Evolutionary conservation across 768 basidiomycete species (phyloP).

Genomic region (Pleurotus tuoliensis): DNA sequence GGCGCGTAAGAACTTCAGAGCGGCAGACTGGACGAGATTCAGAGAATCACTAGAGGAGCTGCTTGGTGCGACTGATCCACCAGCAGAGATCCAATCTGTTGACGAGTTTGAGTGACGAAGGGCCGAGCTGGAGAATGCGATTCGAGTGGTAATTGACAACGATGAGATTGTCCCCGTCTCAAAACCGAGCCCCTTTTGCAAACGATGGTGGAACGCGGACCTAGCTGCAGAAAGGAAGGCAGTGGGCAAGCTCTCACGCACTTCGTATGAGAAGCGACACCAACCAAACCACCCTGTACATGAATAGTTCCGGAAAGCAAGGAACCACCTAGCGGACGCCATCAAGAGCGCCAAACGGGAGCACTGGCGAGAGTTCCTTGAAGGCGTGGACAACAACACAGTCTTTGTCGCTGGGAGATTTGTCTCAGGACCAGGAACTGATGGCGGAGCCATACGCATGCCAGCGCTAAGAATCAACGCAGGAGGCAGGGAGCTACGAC

Average conservation of each 20-base stretch:
- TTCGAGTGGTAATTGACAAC: slow-evolving; percentile 9
- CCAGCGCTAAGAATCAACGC: slow-evolving; percentile 4
- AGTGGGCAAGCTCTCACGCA: not conserved
- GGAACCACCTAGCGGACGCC: not conserved
- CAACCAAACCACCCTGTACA: slow-evolving; percentile 7
- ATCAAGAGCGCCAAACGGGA: slow-evolving; percentile 8
- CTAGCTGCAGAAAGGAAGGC: slow-evolving; percentile 1
- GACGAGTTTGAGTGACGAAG: slow-evolving; percentile 1
- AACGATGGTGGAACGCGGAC: slow-evolving; percentile 18
- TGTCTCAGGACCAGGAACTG: slow-evolving; percentile 7
- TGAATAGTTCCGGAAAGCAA: not conserved
- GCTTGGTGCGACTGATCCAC: not conserved
- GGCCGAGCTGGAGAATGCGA: not conserved
- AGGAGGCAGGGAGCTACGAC: too few species aligned
- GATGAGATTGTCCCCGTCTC: not conserved
- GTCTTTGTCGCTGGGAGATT: slow-evolving; percentile 14
- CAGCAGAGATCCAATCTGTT: not conserved
- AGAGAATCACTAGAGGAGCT: not conserved
- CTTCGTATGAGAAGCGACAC: not conserved
- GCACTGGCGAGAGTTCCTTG: slow-evolving; percentile 14
- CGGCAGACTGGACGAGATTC: slow-evolving; percentile 20
- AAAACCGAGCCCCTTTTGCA: slow-evolving; percentile 13
- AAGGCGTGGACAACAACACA: not conserved
- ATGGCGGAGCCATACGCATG: slow-evolving; percentile 8
- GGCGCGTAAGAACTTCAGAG: slow-evolving; percentile 16